Evolutionary conservation across 352 stramenopile species (phyloP), one percentile per base, ranked within the genome.

Genomic region (Phytophthora sp.): DNA sequence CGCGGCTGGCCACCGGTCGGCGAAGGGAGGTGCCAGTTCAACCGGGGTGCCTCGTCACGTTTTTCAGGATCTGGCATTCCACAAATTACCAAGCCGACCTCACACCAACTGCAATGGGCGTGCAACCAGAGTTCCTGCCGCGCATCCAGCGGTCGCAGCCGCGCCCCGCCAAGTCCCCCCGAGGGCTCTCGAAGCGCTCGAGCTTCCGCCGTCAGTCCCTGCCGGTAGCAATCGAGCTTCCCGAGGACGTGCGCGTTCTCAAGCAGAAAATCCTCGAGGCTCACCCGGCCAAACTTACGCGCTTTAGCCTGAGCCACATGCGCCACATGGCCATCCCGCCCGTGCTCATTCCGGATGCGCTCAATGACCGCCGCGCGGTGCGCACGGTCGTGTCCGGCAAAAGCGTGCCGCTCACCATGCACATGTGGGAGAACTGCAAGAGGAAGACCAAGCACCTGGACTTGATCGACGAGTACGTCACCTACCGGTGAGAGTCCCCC

Each of bases 291-390:
- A 88, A 88, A 62, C 63, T 80, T 35, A 76, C 64, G 13, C 66
- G 64, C 41, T 88, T 88, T 62, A 84, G 79, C 56, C 57, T 88
- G 21, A 75, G 63, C 51, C 77, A 84, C 62, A 79, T 88, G 74
- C 61, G 66, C 23, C 69, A 82, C 46, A 36, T 76, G 49, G 75
- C 72, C 29, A 79, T 71, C 21, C 80, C 80, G 35, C 79, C 79
- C 11, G 79, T 88, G 24, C 54, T 73, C 30, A 82, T 88, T 66
- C 79, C 79, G 9, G 67, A 71, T 47, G 68, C 41, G 11, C 73
- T 84, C 38, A 74, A 69, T 36, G 66, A 68, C 41, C 54, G 60
- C 31, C 79, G 76, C 47, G 74, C 74, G 18, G 30, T 76, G 12
- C 63, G 59, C 23, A 71, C 73, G 4, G 35, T 79, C 20, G 79